phyloP scores from a whole-genome alignment of 139 green algal genomes.

The Tetradesmus lagerheimii region DNA sequence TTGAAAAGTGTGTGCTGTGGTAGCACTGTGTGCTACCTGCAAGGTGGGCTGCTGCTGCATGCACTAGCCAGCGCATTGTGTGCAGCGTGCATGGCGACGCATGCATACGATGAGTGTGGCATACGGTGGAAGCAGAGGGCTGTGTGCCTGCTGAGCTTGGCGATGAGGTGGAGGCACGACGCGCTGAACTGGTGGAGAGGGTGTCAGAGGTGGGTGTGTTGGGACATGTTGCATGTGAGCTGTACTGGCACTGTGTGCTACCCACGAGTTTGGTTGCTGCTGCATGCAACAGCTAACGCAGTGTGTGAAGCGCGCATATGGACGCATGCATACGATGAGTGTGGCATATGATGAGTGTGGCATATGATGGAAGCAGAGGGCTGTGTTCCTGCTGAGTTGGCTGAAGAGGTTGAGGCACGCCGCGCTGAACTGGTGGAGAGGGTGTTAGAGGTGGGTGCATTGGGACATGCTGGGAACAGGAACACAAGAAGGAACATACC shows the following conservation, averaged over 20 bases:
- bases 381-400: constrained; percentile 78
- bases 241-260: too few species aligned
- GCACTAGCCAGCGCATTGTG: background rate
- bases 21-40: too few species aligned
- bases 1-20: too few species aligned
- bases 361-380: constrained; percentile 55
- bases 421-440: constrained; percentile 82
- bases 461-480: background rate
- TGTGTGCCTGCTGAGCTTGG: constrained; percentile 80
- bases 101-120: too few species aligned
- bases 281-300: background rate
- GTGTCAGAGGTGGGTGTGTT: constrained; percentile 61
- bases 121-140: too few species aligned
- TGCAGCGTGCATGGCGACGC: background rate
- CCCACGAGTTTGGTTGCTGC: too few species aligned
- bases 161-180: constrained; percentile 66
- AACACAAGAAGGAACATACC: too few species aligned
- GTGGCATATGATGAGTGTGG: too few species aligned
- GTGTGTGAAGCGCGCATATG: background rate
- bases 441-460: constrained; percentile 58
- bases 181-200: constrained; percentile 82
- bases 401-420: constrained; percentile 65
- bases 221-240: background rate
- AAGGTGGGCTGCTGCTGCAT: background rate
- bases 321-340: background rate